Evolutionary conservation across 352 stramenopile species (phyloP).

Genomic region (Pythium utonaiense): DNA sequence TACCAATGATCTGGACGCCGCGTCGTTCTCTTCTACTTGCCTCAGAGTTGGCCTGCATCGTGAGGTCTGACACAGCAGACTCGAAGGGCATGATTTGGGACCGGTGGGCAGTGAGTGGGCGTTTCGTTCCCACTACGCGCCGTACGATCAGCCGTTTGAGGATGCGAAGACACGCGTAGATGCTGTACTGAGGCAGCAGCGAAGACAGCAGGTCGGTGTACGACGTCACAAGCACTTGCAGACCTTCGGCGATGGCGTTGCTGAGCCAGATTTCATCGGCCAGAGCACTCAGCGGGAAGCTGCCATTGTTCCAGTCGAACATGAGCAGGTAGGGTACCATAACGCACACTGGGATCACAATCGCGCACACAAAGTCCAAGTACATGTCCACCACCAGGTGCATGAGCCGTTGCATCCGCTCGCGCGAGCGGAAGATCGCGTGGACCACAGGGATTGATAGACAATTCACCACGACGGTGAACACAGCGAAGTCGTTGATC

Average conservation of each 20-base stretch:
- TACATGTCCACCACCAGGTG: conserved; percentile 12
- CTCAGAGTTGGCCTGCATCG: not conserved
- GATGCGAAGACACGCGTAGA: conserved; percentile 12
- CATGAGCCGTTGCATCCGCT: conserved; percentile 1
- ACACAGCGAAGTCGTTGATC: conserved; percentile 21
- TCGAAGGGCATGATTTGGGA: not conserved
- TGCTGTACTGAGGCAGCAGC: conserved; percentile 13
- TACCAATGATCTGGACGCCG: not conserved
- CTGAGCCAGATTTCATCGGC: conserved; percentile 12
- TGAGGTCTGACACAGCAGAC: not conserved
- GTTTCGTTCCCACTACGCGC: not conserved
- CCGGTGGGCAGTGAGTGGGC: not conserved
- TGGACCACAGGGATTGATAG: not conserved
- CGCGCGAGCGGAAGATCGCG: not conserved
- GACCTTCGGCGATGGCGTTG: conserved; percentile 9
- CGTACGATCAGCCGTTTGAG: conserved; percentile 6
- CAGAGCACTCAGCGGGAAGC: not conserved
- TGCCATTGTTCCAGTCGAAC: conserved; percentile 1
- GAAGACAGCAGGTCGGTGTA: conserved; percentile 8
- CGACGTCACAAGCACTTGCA: conserved; percentile 14
- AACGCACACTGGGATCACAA: conserved; percentile 14
- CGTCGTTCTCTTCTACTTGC: not conserved
- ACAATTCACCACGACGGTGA: conserved; percentile 10
- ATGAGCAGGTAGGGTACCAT: conserved; percentile 6
- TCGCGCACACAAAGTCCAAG: conserved; percentile 11